Conservation (phyloP, 768 basidiomycete species). For the Hydnum rufescens region DNA sequence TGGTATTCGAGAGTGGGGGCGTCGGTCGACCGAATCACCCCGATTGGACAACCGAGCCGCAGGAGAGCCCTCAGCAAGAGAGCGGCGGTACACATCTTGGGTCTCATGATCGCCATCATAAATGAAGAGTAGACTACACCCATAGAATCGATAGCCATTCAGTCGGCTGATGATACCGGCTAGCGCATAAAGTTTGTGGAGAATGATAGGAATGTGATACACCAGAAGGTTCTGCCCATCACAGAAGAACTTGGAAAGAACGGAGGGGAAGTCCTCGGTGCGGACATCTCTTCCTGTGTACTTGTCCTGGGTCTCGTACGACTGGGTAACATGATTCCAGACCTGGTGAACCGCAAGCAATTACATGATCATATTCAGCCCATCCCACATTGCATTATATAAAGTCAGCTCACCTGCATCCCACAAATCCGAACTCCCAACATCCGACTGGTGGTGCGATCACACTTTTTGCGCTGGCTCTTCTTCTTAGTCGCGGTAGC, state of each 20-base stretch:
- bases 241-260: constrained; percentile 65
- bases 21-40: constrained; percentile 43
- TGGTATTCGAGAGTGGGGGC: constrained; percentile 9
- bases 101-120: constrained; percentile 88
- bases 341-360: constrained; percentile 33
- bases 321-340: constrained; percentile 71
- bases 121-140: constrained; percentile 87
- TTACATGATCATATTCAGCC: background rate
- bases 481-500: constrained; percentile 85
- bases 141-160: constrained; percentile 95
- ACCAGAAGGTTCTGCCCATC: constrained; percentile 69
- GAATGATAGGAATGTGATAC: constrained; percentile 79
- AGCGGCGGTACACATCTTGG: constrained; percentile 52
- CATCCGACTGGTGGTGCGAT: constrained; percentile 78
- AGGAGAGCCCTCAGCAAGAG: constrained; percentile 28
- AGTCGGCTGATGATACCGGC: constrained; percentile 77
- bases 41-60: constrained; percentile 39
- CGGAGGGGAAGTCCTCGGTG: constrained; percentile 63
- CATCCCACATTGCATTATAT: background rate
- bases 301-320: constrained; percentile 88
- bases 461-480: constrained; percentile 97
- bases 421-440: constrained; percentile 90
- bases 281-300: constrained; percentile 85
- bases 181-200: constrained; percentile 85
- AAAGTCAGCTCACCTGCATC: constrained; percentile 65